Evolutionary conservation across 2,329 filamentous ascomycete genomes (phyloP).

Genomic region (Colletotrichum trifolii): DNA sequence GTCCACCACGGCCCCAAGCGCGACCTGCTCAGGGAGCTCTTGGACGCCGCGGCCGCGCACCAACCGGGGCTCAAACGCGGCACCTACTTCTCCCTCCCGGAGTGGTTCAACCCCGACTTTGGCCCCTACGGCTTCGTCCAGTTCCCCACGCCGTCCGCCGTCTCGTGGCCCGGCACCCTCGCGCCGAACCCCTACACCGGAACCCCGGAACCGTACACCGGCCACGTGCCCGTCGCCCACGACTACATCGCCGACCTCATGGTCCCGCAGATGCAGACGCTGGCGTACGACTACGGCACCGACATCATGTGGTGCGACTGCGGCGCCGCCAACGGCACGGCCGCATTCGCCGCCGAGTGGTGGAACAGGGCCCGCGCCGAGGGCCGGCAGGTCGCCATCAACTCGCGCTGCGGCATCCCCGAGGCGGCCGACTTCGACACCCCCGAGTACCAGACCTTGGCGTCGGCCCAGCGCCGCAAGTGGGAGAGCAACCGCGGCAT

Average conservation of each 20-base stretch:
- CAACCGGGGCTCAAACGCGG: conserved; percentile 45
- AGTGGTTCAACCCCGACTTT: conserved; percentile 61
- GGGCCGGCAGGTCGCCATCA: conserved; percentile 63
- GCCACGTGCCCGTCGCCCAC: conserved; percentile 47
- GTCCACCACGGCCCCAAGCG: conserved; percentile 50
- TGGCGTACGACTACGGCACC: conserved; percentile 54
- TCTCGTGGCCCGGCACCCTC: conserved; percentile 43
- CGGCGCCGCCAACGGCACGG: conserved; percentile 55
- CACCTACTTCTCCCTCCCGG: conserved; percentile 60
- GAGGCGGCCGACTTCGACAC: conserved; percentile 66
- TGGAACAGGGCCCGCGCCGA: conserved; percentile 51
- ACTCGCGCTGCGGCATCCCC: conserved; percentile 64
- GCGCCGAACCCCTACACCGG: conserved; percentile 55
- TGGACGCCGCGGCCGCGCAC: conserved; percentile 43
- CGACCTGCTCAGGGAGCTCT: conserved; percentile 50
- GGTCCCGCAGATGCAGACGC: conserved; percentile 58
- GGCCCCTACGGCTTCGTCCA: conserved; percentile 56
- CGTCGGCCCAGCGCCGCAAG: conserved; percentile 54
- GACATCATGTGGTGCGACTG: conserved; percentile 64
- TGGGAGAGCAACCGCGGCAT: conserved; percentile 71
- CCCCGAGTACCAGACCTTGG: conserved; percentile 63
- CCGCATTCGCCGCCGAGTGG: conserved; percentile 54
- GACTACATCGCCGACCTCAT: conserved; percentile 57
- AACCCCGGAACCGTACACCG: conserved; percentile 54
- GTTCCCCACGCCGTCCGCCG: conserved; percentile 47